phyloP scores from a whole-genome alignment of 208 protist genomes.

The Trypanosoma lewisi region DNA sequence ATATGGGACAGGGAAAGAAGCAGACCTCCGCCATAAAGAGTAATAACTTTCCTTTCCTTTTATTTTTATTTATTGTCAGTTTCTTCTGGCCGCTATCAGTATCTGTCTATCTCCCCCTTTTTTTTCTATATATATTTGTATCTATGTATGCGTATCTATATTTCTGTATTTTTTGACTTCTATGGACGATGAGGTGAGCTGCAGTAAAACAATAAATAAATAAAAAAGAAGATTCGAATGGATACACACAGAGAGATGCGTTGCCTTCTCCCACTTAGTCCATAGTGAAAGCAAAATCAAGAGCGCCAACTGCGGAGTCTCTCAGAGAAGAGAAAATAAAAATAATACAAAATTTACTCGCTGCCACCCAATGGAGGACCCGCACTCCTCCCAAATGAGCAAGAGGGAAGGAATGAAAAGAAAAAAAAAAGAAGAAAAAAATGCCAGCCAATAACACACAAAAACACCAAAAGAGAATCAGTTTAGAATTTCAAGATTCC shows the following conservation, averaged over 20 bases:
- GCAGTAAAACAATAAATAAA: background rate
- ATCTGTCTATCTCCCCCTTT: too few relatives aligned
- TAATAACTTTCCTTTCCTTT: background rate
- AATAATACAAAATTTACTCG: too few relatives aligned
- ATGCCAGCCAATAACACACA: background rate
- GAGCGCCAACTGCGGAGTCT: too few relatives aligned
- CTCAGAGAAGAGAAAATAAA: too few relatives aligned
- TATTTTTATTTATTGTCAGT: background rate
- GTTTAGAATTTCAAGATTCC: background rate
- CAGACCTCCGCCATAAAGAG: conserved; percentile 6
- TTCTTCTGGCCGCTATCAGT: too few relatives aligned
- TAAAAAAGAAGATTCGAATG: background rate
- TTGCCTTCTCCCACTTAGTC: too few relatives aligned
- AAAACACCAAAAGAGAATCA: background rate
- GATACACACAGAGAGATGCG: background rate
- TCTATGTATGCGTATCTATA: conserved; percentile 20
- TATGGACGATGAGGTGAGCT: background rate
- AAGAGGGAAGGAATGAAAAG: background rate
- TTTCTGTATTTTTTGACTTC: conserved; percentile 13
- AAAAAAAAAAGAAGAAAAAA: background rate
- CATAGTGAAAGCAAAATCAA: too few relatives aligned
- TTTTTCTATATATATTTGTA: too few relatives aligned
- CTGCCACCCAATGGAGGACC: too few relatives aligned
- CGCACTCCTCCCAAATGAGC: background rate
- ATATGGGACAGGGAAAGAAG: conserved; percentile 23